Evolutionary conservation across 129 eudicot species (phyloP).

Genomic region (Deinandra increscens): DNA sequence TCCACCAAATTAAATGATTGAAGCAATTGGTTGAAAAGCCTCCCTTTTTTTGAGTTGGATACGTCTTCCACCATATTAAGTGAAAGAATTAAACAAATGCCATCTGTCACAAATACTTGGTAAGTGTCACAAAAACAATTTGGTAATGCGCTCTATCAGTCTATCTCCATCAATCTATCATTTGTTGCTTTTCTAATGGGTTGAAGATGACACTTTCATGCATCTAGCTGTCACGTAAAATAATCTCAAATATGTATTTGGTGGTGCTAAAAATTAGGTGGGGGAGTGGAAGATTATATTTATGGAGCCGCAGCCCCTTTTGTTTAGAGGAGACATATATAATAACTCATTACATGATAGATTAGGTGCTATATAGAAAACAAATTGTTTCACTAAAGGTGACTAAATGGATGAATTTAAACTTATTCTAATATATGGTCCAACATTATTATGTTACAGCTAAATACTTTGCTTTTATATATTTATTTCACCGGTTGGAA

Average conservation of each 20-base stretch:
- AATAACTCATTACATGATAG: no score
- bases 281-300: slow-evolving; percentile 3
- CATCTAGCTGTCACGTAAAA: slow-evolving; percentile 21
- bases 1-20: background rate
- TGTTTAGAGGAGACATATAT: no score
- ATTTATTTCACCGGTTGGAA: no score
- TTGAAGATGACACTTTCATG: slow-evolving; percentile 19
- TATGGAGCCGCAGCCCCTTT: no score
- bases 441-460: no score
- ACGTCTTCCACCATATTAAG: slow-evolving; percentile 20
- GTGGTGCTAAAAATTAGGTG: slow-evolving; percentile 27
- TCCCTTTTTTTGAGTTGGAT: slow-evolving; percentile 9
- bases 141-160: slow-evolving; percentile 16
- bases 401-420: no score
- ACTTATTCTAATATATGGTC: no score
- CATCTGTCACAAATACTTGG: slow-evolving; percentile 21
- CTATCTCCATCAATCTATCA: slow-evolving; percentile 12
- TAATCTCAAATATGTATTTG: background rate
- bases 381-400: no score
- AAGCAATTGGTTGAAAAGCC: slow-evolving; percentile 18
- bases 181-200: slow-evolving; percentile 12
- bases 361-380: no score
- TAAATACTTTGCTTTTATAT: no score
- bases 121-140: background rate
- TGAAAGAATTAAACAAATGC: slow-evolving; percentile 6